Conservation (phyloP, 1,284 basidiomycete genomes). For the Trichosporon sp. region DNA sequence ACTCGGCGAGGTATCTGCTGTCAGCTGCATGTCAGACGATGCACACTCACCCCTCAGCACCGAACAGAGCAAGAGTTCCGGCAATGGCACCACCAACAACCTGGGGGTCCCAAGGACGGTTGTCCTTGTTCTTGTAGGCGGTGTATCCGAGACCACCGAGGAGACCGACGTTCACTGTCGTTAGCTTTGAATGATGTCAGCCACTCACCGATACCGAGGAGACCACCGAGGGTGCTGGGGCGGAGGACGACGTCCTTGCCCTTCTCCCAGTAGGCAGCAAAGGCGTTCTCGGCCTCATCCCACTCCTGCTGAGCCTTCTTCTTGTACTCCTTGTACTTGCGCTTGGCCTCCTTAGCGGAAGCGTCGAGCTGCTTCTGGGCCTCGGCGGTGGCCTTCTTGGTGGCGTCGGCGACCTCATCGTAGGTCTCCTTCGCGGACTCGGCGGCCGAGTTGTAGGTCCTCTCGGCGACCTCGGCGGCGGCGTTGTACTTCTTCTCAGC, state of each 20-base stretch:
- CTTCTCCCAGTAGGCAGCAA: constrained; percentile 57
- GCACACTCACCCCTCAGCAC: constrained; percentile 55
- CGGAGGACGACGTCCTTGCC: constrained; percentile 61
- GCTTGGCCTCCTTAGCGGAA: constrained; percentile 39
- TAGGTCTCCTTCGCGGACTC: constrained; percentile 23
- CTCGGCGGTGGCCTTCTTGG: constrained; percentile 9
- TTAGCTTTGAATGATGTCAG: neutral
- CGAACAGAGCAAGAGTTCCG: constrained; percentile 58
- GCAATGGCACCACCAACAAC: constrained; percentile 57
- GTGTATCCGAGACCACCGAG: constrained; percentile 61
- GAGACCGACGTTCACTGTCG: constrained; percentile 66
- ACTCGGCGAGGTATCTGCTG: constrained; percentile 58
- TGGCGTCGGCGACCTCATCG: neutral
- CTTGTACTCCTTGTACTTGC: constrained; percentile 55
- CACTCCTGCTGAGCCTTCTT: constrained; percentile 49
- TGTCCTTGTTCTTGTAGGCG: constrained; percentile 62
- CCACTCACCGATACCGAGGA: constrained; percentile 63
- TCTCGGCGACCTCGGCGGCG: constrained; percentile 21
- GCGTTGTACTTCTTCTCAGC: neutral
- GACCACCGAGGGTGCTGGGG: constrained; percentile 66
- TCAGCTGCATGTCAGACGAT: neutral
- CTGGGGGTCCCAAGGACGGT: constrained; percentile 60
- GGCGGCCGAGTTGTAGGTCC: constrained; percentile 23
- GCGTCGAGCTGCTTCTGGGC: constrained; percentile 17
- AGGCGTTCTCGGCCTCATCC: constrained; percentile 58